Percentiles rank a stretch among this genome's conserved stretches.
These are phyloP conservation scores for Sparassis latifolia DNA, from an alignment of 1,284 basidiomycete genomes.

Conservation along the genomic window DNA sequence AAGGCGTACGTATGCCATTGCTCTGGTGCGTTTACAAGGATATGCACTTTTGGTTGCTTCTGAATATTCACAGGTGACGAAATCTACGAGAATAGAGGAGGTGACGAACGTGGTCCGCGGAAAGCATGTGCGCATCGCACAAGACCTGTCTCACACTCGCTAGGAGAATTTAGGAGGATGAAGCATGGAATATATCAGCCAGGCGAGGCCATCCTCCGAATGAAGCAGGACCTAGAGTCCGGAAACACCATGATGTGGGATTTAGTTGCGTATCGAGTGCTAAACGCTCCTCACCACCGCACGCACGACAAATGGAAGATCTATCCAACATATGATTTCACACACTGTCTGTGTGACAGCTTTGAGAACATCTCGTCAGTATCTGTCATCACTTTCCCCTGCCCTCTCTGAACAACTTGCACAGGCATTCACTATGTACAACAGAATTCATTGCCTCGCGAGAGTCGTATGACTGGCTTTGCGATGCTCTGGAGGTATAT, in stretches of 20 bases:
- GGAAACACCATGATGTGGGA: slow-evolving; percentile 99
- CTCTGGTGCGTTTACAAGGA: slow-evolving; percentile 49
- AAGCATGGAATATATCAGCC: slow-evolving; percentile 86
- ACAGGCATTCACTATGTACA: slow-evolving; percentile 95
- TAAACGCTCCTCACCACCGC: slow-evolving; percentile 89
- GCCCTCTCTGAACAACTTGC: slow-evolving; percentile 2
- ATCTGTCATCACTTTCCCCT: neutral
- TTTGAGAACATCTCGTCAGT: slow-evolving; percentile 97
- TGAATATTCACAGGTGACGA: slow-evolving; percentile 65
- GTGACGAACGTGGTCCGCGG: slow-evolving; percentile 78
- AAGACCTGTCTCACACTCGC: slow-evolving; percentile 80
- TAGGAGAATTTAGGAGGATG: slow-evolving; percentile 91
- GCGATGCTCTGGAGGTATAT: slow-evolving; percentile 94
- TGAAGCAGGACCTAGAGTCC: slow-evolving; percentile 95
- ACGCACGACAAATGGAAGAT: slow-evolving; percentile 92
- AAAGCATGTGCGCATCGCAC: slow-evolving; percentile 83
- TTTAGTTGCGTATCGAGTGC: slow-evolving; percentile 91
- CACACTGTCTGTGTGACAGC: slow-evolving; percentile 97
- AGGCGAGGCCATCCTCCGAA: slow-evolving; percentile 88
- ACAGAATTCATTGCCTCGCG: slow-evolving; percentile 96
- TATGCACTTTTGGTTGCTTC: neutral
- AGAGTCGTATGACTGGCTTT: slow-evolving; percentile 98
- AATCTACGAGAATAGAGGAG: slow-evolving; percentile 83
- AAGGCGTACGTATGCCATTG: slow-evolving; percentile 97
- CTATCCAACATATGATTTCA: slow-evolving; percentile 98